Evolutionary conservation across 192 early-diverging fungal genomes (phyloP), one percentile per base, ranked within the genome.

Genomic region (Backusella circina): DNA sequence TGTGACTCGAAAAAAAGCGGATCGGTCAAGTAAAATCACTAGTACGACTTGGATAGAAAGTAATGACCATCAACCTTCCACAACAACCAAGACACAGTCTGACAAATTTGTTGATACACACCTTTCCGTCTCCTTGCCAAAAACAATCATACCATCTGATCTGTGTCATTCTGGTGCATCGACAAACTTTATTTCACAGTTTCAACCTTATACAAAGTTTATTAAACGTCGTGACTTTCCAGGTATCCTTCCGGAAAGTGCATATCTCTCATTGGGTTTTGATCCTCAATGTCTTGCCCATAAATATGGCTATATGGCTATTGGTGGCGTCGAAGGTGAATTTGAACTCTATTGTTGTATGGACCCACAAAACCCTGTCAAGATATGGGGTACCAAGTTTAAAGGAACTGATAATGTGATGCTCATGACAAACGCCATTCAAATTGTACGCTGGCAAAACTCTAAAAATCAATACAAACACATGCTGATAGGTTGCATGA

Each of bases 261-360:
- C 79, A 18, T 81, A 76, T 35, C 18, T 81, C 7, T 36, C 54
- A 10, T 35, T 81, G 2, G 65, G 67, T 1, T 76, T 77, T 80
- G 87, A 78, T 16, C 86, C 84, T 23, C 33, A 85, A 30, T 87
- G 86, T 66, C n/a, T 87, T 6, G 80, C 75, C 2, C 78, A 85
- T 30, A 70, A 72, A 6, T 85, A 80, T 57, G 86, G 86, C 3
- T 87, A 85, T 37, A 66, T 87, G 57, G 86, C 76, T 0, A 67
- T 83, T 30, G 86, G 86, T 21, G 65, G 77, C 7, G 28, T 64
- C 6, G 76, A 80, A 21, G 84, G 84, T 1, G 70, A 47, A n/a
- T 41, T 87, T 18, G 70, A 72, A 12, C 75, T 85, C 2, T 82
- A 82, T 32, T 87, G 86, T 16, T 83, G 71, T 18, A 77, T 73